Percentiles rank a stretch among this genome's conserved stretches.
Evolutionary conservation across 495 filamentous ascomycete species (phyloP).

Genomic region (Staphylotrichum tortipilum): DNA sequence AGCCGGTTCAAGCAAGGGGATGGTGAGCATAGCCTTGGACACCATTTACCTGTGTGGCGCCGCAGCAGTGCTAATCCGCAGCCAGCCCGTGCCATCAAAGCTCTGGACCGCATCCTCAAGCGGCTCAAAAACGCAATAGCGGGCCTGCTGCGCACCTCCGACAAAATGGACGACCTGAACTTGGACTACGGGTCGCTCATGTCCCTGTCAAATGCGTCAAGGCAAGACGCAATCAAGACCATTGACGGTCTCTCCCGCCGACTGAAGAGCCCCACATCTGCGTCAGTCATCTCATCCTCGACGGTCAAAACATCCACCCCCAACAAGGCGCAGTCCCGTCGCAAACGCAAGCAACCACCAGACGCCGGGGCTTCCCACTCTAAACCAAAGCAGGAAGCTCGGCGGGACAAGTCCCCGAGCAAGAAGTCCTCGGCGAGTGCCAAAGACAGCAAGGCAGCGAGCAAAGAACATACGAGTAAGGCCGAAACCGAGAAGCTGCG

Average conservation of each 20-base stretch:
- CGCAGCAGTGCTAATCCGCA: background rate
- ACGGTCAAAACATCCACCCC: constrained; percentile 2
- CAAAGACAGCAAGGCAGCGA: background rate
- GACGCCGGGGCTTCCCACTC: background rate
- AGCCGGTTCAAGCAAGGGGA: constrained; percentile 24
- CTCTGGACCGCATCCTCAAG: constrained; percentile 23
- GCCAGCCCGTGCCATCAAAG: constrained; percentile 22
- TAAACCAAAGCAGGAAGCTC: background rate
- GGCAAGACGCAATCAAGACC: constrained; percentile 25
- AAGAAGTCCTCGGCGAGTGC: background rate
- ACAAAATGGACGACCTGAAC: constrained; percentile 12
- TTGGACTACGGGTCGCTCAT: constrained; percentile 31
- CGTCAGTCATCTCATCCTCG: constrained; percentile 12
- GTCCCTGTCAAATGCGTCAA: constrained; percentile 27
- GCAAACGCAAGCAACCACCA: constrained; percentile 1
- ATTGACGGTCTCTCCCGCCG: constrained; percentile 29
- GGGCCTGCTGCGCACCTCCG: constrained; percentile 18
- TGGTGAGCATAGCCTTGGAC: constrained; percentile 14
- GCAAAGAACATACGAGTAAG: background rate
- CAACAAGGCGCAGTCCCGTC: constrained; percentile 8
- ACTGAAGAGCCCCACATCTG: constrained; percentile 15
- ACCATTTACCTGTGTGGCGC: background rate
- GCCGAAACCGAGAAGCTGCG: background rate
- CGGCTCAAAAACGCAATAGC: constrained; percentile 20
- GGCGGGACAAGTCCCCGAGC: background rate